Evolutionary conservation across 129 eudicot species (phyloP).

Genomic region (Chrysanthemum lavandulifolium): DNA sequence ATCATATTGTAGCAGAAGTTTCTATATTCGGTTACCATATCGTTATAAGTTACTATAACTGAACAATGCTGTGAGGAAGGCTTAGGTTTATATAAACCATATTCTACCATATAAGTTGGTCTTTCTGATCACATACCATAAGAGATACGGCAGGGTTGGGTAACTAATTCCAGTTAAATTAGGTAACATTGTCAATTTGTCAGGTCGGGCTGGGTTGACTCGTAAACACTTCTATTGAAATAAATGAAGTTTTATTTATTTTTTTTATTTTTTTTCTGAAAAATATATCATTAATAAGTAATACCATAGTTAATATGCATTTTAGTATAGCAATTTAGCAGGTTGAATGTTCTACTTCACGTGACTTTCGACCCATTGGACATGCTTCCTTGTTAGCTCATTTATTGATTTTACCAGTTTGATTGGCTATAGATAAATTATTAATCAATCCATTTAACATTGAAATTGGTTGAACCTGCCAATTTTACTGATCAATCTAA

Average conservation of each 20-base stretch:
- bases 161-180: background rate
- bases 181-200: too few species aligned
- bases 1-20: too few species aligned
- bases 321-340: background rate
- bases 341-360: background rate
- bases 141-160: background rate
- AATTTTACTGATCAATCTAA: background rate
- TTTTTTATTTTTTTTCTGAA: too few species aligned
- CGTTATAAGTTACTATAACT: background rate
- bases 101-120: background rate
- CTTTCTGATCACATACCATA: background rate
- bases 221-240: too few species aligned
- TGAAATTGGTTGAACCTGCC: background rate
- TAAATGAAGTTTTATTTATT: too few species aligned
- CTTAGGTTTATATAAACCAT: too few species aligned
- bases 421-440: background rate
- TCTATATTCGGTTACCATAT: too few species aligned
- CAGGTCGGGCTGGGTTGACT: too few species aligned
- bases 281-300: background rate
- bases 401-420: too few species aligned
- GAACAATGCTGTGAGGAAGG: conserved; percentile 7
- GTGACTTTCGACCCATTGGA: background rate
- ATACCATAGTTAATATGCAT: background rate
- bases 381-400: too few species aligned
- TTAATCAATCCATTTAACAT: too few species aligned